Evolutionary conservation across 2,329 filamentous ascomycete species (phyloP), one percentile per base, ranked within the genome.

Genomic region (Aaosphaeria arxii): DNA sequence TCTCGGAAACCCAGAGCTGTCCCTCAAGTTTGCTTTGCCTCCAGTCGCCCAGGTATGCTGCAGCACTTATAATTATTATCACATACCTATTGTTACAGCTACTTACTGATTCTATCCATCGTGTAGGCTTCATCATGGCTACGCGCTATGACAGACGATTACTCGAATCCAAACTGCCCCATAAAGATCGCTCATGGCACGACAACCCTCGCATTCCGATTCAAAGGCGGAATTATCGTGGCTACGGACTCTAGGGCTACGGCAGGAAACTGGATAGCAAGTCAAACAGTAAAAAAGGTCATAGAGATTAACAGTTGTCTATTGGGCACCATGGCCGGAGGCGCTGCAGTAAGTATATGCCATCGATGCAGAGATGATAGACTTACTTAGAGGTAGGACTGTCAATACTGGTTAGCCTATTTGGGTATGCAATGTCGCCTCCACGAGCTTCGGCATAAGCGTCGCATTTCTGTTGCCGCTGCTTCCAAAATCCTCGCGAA

Each of bases 111-210:
- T 7, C 7, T 24, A 11, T 11, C 7, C 30, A 32, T 11, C 7
- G 11, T 32, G 9, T 69, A 96, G 89, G 88, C 90, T 61, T 88
- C 91, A 56, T 85, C 90, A 66, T 99, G 94, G 88, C 89, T 99
- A 66, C 91, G 94, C 70, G 89, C 94, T 62, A 90, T 90, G 74
- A 97, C 94, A 61, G 94, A 99, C 78, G 94, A 99, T 82, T 86
- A 91, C 74, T 86, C 91, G 64, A 99, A 99, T 80, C 91, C 94
- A 51, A 85, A 88, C 75, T 96, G 91, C 75, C 94, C 94, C 62
- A 99, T 99, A 83, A 99, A 99, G 83, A 91, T 99, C 66, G 94
- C 94, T 56, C 94, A 99, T 83, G 94, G 94, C 70, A 99, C 94
- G 53, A 99, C 94, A 50, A 99, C 94, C 45, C 85, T 99, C 53